Percentiles rank a stretch among this genome's conserved stretches.
Evolutionary conservation across 768 basidiomycete species (phyloP).

Genomic region (Steccherinum ochraceum): DNA sequence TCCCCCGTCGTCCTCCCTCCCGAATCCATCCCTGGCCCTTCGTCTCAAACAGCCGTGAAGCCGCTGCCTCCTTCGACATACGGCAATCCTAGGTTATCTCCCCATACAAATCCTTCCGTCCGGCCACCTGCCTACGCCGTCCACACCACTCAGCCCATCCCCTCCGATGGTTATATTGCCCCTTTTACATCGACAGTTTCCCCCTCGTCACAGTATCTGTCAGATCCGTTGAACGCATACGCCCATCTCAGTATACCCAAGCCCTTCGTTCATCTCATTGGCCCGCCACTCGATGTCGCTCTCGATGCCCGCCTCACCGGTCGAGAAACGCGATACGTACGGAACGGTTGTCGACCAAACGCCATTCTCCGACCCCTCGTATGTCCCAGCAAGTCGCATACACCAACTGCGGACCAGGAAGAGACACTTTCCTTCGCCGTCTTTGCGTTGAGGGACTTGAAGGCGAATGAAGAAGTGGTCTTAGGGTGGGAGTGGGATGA

Average conservation of each 20-base stretch:
- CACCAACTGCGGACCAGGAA: conserved; percentile 11
- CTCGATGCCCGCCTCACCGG: conserved; percentile 76
- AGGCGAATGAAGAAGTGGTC: conserved; percentile 78
- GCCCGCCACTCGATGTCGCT: conserved; percentile 69
- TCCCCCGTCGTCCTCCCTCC: conserved; percentile 33
- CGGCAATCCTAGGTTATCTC: too few relatives aligned
- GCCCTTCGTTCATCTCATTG: conserved; percentile 74
- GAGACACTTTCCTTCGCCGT: conserved; percentile 62
- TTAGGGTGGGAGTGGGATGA: conserved; percentile 98
- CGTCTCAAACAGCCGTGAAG: not conserved
- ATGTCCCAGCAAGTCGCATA: conserved; percentile 23
- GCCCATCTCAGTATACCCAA: conserved; percentile 78
- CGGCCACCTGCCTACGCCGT: conserved; percentile 57
- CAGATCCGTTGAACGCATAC: conserved; percentile 84
- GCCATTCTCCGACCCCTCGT: conserved; percentile 39
- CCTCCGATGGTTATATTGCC: conserved; percentile 50
- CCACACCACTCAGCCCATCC: conserved; percentile 55
- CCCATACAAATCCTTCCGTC: conserved; percentile 30
- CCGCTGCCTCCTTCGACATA: too few relatives aligned
- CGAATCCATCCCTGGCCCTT: conserved; percentile 2
- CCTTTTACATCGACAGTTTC: conserved; percentile 60
- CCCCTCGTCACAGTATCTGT: conserved; percentile 61
- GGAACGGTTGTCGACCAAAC: conserved; percentile 51
- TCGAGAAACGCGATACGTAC: conserved; percentile 49
- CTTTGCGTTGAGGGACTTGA: conserved; percentile 72